Conservation (phyloP, 768 basidiomycete genomes). For the Hygrophorus russula region DNA sequence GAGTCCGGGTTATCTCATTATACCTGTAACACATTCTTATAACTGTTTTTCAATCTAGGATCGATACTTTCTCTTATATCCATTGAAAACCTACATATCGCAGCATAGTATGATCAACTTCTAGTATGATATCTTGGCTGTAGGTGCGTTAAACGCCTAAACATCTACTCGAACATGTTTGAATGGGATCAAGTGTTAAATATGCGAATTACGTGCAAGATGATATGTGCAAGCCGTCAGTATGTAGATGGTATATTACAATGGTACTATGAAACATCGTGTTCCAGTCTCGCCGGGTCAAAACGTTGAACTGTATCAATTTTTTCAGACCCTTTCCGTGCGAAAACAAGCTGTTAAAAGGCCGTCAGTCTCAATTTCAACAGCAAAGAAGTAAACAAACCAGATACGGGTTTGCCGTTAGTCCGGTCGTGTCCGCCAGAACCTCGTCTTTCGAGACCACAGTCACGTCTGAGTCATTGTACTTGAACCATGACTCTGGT, state of each 20-base stretch:
- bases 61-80: too few species aligned
- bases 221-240: too few species aligned
- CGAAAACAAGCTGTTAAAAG: constrained; percentile 60
- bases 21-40: too few species aligned
- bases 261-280: constrained; percentile 7
- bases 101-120: too few species aligned
- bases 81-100: too few species aligned
- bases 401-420: constrained; percentile 83
- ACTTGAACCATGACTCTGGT: constrained; percentile 89
- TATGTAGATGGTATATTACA: too few species aligned
- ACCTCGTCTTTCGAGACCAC: constrained; percentile 74
- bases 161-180: too few species aligned
- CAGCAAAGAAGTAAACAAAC: constrained; percentile 28
- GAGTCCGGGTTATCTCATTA: background rate
- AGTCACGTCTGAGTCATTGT: constrained; percentile 85
- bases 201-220: too few species aligned
- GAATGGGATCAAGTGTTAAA: too few species aligned
- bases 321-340: constrained; percentile 66
- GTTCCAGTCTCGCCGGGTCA: constrained; percentile 3
- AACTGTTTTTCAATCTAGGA: too few species aligned
- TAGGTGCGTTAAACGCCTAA: too few species aligned
- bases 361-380: constrained; percentile 5
- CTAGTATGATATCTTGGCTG: too few species aligned
- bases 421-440: constrained; percentile 81
- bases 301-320: constrained; percentile 73